Base-by-base conservation (phyloP, 495 filamentous ascomycete species). In the Pyrenopolyporus hunteri region DNA sequence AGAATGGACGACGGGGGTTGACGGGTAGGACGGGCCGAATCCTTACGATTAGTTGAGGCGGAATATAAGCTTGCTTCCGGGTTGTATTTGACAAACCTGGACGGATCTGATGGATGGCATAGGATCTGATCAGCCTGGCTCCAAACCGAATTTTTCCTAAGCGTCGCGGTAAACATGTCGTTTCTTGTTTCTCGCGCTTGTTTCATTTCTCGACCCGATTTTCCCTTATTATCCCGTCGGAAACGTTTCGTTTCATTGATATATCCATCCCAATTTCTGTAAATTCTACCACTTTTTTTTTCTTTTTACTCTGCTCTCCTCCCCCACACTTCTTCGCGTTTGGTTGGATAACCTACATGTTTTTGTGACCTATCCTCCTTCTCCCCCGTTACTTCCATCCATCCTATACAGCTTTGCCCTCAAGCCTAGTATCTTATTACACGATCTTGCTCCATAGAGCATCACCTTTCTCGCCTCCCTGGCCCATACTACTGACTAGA, bases 171-270 rank as follows among this genome's bases (percentile, higher is more conserved):
- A 66, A 66, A 61, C 60, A 65, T 28, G 13, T 33, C 39, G 42
- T 55, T 65, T 57, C 46, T 63, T 63, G 45, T 63, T 65, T 57
- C 56, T 59, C 56, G 62, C 62, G 62, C 63, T 60, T 66, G 63
- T 61, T 66, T 66, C 57, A 59, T 64, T 64, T 55, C 48, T 58
- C 14, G 44, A 59, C 43, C 61, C 61, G 47, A 54, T 59, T 60
- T 60, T 65, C 40, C 37, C 40, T 53, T 57, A 45, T 48, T 57
- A 28, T 33, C 42, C 35, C 47, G 20, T 47, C 50, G 31, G 46
- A 49, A 52, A 40, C 61, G 63, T 61, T 66, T 66, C 52, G 57
- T 66, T 66, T 66, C 63, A 66, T 66, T 66, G 57, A 66, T 66
- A 66, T 66, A 66, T 57, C 57, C 63, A 53, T 60, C 57, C 57